A percentile compares a stretch with the other conserved stretches of the same genome.
Conservation (phyloP, 2,329 filamentous ascomycete species). For the Sporothrix dimorphospora region DNA sequence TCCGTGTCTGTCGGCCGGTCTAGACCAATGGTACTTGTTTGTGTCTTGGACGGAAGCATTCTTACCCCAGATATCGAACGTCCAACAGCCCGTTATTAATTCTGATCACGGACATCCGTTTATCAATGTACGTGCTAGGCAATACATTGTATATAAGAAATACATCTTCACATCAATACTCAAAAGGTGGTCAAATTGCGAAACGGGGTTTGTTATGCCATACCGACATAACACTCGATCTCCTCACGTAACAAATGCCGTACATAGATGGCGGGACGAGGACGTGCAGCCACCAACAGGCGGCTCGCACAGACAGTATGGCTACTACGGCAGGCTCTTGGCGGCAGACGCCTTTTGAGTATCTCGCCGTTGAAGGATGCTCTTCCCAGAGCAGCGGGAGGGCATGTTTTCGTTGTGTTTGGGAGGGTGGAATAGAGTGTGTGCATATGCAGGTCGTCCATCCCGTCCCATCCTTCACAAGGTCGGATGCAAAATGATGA, state of each 20-base stretch:
- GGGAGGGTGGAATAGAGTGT: background rate
- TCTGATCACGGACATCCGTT: background rate
- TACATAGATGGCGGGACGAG: background rate
- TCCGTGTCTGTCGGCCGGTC: background rate
- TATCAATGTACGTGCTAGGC: background rate
- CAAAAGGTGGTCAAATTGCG: no score
- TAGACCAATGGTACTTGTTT: background rate
- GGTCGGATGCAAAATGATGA: background rate
- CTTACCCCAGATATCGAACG: background rate
- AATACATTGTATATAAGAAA: no score
- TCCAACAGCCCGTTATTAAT: background rate
- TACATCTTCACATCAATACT: no score
- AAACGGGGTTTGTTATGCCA: no score
- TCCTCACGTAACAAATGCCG: no score
- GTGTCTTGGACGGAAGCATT: background rate
- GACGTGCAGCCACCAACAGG: background rate
- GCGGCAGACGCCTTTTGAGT: background rate
- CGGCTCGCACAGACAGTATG: background rate
- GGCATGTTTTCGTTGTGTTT: background rate
- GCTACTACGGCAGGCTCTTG: background rate
- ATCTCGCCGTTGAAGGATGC: background rate
- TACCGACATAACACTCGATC: no score
- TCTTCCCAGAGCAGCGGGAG: background rate
- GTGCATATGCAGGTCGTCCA: slow-evolving; percentile 19
- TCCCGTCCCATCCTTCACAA: background rate